Percentiles rank a stretch among this genome's conserved stretches.
These are phyloP conservation scores for Fusarium tanahbumbuense DNA, from an alignment of 2,329 filamentous ascomycete species.

Conservation along the genomic window DNA sequence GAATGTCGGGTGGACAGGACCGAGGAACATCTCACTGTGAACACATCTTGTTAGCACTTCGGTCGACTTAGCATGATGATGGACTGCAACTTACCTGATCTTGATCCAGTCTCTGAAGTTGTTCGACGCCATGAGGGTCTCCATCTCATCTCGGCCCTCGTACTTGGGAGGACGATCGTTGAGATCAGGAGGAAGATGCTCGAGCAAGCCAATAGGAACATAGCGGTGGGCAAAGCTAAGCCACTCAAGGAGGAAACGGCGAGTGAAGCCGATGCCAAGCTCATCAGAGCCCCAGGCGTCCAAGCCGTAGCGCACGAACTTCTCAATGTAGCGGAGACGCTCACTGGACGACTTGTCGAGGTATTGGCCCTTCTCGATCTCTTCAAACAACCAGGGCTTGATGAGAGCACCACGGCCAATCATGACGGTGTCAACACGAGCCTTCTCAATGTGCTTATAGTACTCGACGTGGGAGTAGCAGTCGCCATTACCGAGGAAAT, in stretches of 20 bases:
- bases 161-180: conserved; percentile 91
- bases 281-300: conserved; percentile 98
- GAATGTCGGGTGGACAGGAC: conserved; percentile 89
- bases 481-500: conserved; percentile 96
- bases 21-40: conserved; percentile 93
- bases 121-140: conserved; percentile 89
- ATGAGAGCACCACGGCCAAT: conserved; percentile 94
- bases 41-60: conserved; percentile 30
- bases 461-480: conserved; percentile 95
- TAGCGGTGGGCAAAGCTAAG: conserved; percentile 94
- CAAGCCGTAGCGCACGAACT: conserved; percentile 89
- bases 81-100: conserved; percentile 76
- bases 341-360: conserved; percentile 94
- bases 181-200: conserved; percentile 86
- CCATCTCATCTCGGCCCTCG: conserved; percentile 85
- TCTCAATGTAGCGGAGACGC: conserved; percentile 85
- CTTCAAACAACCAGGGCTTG: conserved; percentile 99
- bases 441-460: conserved; percentile 77
- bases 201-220: conserved; percentile 87
- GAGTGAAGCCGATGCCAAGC: conserved; percentile 88
- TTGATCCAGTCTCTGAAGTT: conserved; percentile 99
- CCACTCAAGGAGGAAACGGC: conserved; percentile 95
- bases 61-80: background rate
- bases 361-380: conserved; percentile 91
- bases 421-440: conserved; percentile 94